A percentile compares a stretch with the other conserved stretches of the same genome.
Conservation (phyloP, 148 eudicot genomes). For the Tetragonia tetragonoides region DNA sequence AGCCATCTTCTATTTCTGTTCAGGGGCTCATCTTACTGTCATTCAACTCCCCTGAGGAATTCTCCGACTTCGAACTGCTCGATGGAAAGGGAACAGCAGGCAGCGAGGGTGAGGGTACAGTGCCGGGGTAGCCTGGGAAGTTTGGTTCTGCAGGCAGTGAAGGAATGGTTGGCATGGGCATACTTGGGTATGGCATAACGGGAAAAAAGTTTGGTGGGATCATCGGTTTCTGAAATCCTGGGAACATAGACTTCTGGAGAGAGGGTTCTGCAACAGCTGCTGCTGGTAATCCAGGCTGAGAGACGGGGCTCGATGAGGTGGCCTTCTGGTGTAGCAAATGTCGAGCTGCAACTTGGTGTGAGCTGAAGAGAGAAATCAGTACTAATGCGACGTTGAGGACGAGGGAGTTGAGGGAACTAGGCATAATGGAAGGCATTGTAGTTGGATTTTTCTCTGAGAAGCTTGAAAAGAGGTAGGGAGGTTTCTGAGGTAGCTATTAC, state of each 20-base stretch:
- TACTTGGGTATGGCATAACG: slow-evolving; percentile 1
- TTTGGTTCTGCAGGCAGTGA: slow-evolving; percentile 1
- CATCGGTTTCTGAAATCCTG: slow-evolving; percentile 4
- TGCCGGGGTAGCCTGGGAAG: slow-evolving; percentile 3
- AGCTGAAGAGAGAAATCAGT: slow-evolving; percentile 1
- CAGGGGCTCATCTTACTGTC: slow-evolving; percentile 11
- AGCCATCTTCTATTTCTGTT: background rate
- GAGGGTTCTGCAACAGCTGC: background rate
- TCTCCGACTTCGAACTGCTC: background rate
- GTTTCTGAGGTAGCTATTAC: background rate
- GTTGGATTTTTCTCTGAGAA: background rate
- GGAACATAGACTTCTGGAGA: background rate
- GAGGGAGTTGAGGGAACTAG: background rate
- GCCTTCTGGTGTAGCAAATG: background rate
- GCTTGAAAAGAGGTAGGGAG: background rate
- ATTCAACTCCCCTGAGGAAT: background rate
- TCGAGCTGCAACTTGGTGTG: slow-evolving; percentile 12
- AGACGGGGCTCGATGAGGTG: background rate
- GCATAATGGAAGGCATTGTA: slow-evolving; percentile 2
- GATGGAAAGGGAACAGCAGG: slow-evolving; percentile 15
- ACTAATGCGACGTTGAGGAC: background rate
- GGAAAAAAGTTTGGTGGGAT: slow-evolving; percentile 3
- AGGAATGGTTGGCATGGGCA: slow-evolving; percentile 26
- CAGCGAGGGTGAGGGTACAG: slow-evolving; percentile 12
- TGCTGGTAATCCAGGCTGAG: slow-evolving; percentile 7